Conservation (phyloP, 2,329 filamentous ascomycete genomes). For the Neonectria sp. region DNA sequence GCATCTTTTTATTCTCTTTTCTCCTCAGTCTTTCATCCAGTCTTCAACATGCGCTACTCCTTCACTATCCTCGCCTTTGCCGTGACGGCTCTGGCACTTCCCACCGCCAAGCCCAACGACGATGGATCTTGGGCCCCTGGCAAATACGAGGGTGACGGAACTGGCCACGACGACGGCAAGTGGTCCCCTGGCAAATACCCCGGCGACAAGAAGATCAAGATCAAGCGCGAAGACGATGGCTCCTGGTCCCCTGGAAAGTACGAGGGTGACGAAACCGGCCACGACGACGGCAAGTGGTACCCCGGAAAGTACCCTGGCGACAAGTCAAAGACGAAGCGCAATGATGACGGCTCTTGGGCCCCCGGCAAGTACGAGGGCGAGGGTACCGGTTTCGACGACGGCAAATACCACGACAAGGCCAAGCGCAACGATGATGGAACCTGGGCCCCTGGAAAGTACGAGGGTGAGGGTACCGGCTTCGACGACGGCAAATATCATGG, state of each 20-base stretch:
- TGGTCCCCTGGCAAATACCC: conserved; percentile 9
- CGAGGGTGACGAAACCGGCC: conserved; percentile 16
- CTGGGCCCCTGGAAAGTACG: conserved; percentile 30
- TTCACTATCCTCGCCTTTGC: conserved; percentile 41
- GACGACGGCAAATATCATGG: conserved; percentile 26
- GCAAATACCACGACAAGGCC: conserved; percentile 1
- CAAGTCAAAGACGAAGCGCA: conserved; percentile 12
- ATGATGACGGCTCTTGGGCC: conserved; percentile 7
- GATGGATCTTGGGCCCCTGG: conserved; percentile 30
- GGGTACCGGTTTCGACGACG: conserved; percentile 11
- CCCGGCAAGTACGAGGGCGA: conserved; percentile 20
- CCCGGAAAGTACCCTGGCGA: conserved; percentile 22
- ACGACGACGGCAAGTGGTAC: conserved; percentile 23
- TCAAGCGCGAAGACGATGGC: background rate
- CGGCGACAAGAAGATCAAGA: background rate
- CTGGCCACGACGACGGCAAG: conserved; percentile 1
- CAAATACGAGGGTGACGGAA: conserved; percentile 6
- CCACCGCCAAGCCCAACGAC: conserved; percentile 36
- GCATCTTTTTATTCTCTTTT: background rate
- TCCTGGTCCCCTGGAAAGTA: conserved; percentile 30
- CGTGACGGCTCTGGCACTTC: conserved; percentile 41
- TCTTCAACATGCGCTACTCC: conserved; percentile 40
- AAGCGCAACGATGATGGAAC: conserved; percentile 1
- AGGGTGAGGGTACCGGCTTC: conserved; percentile 9
- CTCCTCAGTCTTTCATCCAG: background rate